Evolutionary conservation across 345 rosid species (phyloP).

Genomic region (Brassica napus): Da-Ae NC_063447.1:39614501-39615000

Average conservation of each 20-base stretch:
- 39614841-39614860: too few relatives aligned
- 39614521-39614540: slow-evolving; percentile 8
- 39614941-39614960: not conserved
- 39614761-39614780: too few relatives aligned
- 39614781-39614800: too few relatives aligned
- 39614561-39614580: slow-evolving; percentile 5
- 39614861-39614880: too few relatives aligned
- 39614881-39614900: too few relatives aligned
- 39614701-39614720: too few relatives aligned
- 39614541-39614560: slow-evolving; percentile 6
- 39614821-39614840: too few relatives aligned
- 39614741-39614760: too few relatives aligned
- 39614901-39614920: not conserved
- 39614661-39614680: not conserved
- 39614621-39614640: not conserved
- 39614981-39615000: too few relatives aligned
- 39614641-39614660: not conserved
- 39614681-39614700: too few relatives aligned
- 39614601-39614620: slow-evolving; percentile 12
- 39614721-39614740: not conserved
- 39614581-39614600: slow-evolving; percentile 24
- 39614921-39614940: not conserved
- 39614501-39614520: slow-evolving; percentile 2
- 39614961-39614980: too few relatives aligned
- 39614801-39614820: too few relatives aligned